Conservation (phyloP, 495 filamentous ascomycete species). For the Alectoria sarmentosa region DNA sequence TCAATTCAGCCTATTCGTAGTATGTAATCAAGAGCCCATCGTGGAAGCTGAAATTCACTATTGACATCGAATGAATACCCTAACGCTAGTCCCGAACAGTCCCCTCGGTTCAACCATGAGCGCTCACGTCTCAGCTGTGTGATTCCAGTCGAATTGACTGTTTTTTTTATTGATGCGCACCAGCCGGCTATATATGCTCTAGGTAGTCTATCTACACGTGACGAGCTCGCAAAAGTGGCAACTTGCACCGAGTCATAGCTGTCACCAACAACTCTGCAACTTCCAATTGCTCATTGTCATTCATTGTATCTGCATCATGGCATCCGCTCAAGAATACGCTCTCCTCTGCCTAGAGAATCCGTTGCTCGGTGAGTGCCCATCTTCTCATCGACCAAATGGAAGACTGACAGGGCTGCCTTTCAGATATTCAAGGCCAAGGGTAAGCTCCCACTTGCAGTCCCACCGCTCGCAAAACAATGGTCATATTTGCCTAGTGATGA, state of each 20-base stretch:
- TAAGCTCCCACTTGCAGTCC: slow-evolving; percentile 31
- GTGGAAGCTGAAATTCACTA: not conserved
- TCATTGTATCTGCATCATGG: slow-evolving; percentile 41
- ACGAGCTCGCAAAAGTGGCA: too few relatives aligned
- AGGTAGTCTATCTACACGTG: too few relatives aligned
- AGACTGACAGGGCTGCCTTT: slow-evolving; percentile 15
- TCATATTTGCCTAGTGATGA: slow-evolving; percentile 45
- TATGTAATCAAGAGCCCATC: not conserved
- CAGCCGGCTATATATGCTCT: too few relatives aligned
- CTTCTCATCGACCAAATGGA: not conserved
- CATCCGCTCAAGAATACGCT: slow-evolving; percentile 64
- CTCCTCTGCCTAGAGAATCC: slow-evolving; percentile 94
- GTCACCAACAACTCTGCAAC: not conserved
- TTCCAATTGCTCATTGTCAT: not conserved
- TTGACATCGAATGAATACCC: not conserved
- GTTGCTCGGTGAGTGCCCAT: slow-evolving; percentile 64
- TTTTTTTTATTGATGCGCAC: too few relatives aligned
- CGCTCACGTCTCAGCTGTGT: too few relatives aligned
- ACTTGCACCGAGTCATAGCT: too few relatives aligned
- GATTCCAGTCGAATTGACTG: too few relatives aligned
- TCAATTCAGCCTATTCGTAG: not conserved
- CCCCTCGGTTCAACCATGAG: too few relatives aligned
- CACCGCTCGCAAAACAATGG: slow-evolving; percentile 1
- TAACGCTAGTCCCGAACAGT: not conserved
- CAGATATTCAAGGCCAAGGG: slow-evolving; percentile 90